Conservation (phyloP, 306 rosid genomes). For the Vigna mungo region DNA sequence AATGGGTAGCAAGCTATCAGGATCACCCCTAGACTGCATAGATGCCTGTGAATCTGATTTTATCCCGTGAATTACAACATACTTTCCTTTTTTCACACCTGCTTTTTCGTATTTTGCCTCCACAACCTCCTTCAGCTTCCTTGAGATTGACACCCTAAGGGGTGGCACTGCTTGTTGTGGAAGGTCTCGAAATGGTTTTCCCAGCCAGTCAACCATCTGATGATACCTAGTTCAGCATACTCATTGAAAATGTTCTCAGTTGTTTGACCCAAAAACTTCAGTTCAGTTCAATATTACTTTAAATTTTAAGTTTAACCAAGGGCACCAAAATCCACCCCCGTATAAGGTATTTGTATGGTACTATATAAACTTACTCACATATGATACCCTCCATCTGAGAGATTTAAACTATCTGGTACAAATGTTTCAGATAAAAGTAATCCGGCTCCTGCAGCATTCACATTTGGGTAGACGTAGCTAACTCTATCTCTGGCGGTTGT, state of each 20-base stretch:
- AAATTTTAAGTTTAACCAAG: background rate
- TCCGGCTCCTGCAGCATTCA: slow-evolving; percentile 95
- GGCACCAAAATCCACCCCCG: slow-evolving; percentile 23
- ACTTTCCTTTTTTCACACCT: slow-evolving; percentile 72
- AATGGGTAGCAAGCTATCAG: slow-evolving; percentile 86
- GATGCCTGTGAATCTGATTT: slow-evolving; percentile 89
- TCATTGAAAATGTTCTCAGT: slow-evolving; percentile 35
- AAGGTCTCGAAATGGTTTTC: slow-evolving; percentile 70
- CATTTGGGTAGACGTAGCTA: slow-evolving; percentile 87
- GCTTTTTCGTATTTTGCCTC: slow-evolving; percentile 68
- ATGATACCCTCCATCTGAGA: slow-evolving; percentile 86
- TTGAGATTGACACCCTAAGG: slow-evolving; percentile 71
- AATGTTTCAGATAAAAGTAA: slow-evolving; percentile 78
- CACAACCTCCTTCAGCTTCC: slow-evolving; percentile 82
- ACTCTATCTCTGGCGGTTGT: slow-evolving; percentile 87
- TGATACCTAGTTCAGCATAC: slow-evolving; percentile 70
- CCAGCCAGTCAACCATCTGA: slow-evolving; percentile 93
- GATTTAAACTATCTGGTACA: slow-evolving; percentile 63
- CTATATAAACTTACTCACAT: slow-evolving; percentile 77
- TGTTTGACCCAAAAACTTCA: background rate
- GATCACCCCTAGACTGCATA: slow-evolving; percentile 92
- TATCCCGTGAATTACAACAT: slow-evolving; percentile 85
- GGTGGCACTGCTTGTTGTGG: slow-evolving; percentile 69
- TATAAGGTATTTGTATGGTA: background rate
- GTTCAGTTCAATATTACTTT: background rate